Percentiles rank a stretch among this genome's conserved stretches.
These are phyloP conservation scores for Suhomyces bolitotheri DNA, from an alignment of 1,139 yeast genomes.

Conservation along the genomic window DNA sequence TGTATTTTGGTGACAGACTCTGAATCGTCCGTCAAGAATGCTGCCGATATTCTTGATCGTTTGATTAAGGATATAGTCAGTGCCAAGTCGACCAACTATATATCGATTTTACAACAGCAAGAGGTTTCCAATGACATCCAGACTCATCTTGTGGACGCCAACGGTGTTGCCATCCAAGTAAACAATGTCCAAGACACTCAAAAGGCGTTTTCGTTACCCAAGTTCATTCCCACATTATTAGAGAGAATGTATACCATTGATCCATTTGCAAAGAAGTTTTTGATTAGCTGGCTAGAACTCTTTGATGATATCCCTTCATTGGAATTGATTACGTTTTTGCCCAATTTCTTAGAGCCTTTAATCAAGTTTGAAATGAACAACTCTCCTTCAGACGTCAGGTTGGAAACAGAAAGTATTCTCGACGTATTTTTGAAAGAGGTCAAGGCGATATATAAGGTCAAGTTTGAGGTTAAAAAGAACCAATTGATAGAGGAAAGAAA, in stretches of 20 bases:
- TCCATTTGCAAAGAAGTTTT: constrained; percentile 87
- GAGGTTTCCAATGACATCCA: constrained; percentile 43
- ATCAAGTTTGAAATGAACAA: constrained; percentile 74
- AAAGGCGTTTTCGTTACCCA: constrained; percentile 80
- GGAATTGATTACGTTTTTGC: constrained; percentile 82
- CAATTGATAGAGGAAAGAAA: constrained; percentile 24
- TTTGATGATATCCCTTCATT: constrained; percentile 91
- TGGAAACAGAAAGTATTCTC: constrained; percentile 77
- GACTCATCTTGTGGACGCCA: constrained; percentile 49
- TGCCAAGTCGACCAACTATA: constrained; percentile 89
- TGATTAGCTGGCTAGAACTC: constrained; percentile 90
- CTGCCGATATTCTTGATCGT: constrained; percentile 90
- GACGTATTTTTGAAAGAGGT: constrained; percentile 80
- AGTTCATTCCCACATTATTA: constrained; percentile 84
- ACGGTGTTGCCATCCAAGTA: constrained; percentile 60
- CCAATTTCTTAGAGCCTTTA: constrained; percentile 86
- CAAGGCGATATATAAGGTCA: constrained; percentile 68
- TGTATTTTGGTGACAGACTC: constrained; percentile 90
- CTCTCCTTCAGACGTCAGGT: constrained; percentile 83
- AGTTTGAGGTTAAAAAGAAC: constrained; percentile 45
- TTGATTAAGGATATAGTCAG: constrained; percentile 92
- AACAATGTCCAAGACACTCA: constrained; percentile 63
- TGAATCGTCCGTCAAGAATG: constrained; percentile 90
- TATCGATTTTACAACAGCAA: constrained; percentile 70
- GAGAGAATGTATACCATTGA: constrained; percentile 92